Percentiles rank a stretch among this genome's conserved stretches.
Conservation (phyloP, 768 basidiomycete genomes). For the Sarcomyxa edulis region DNA sequence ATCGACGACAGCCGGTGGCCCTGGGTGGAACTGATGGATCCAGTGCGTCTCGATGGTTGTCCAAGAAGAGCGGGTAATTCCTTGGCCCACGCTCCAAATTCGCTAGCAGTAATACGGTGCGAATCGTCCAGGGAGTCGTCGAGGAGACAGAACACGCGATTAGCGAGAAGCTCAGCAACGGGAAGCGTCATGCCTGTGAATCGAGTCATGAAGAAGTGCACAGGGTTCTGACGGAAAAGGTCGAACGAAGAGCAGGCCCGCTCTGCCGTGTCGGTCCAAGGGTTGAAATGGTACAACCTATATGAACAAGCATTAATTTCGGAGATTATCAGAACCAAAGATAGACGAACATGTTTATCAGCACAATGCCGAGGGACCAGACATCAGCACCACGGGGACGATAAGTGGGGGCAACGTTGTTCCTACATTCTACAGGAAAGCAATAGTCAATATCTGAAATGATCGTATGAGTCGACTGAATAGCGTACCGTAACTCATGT, state of each 20-base stretch:
- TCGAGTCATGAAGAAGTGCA: slow-evolving; percentile 82
- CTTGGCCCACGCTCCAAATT: slow-evolving; percentile 84
- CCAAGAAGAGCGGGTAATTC: slow-evolving; percentile 73
- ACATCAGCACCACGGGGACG: slow-evolving; percentile 94
- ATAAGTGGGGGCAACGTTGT: slow-evolving; percentile 94
- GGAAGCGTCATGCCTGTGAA: slow-evolving; percentile 85
- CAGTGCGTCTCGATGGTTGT: slow-evolving; percentile 39
- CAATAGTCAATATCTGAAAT: slow-evolving; percentile 9
- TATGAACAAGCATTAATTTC: slow-evolving; percentile 3
- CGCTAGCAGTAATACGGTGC: slow-evolving; percentile 68
- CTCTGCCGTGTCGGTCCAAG: slow-evolving; percentile 92
- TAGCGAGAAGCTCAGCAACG: slow-evolving; percentile 85
- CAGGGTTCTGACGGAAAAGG: slow-evolving; percentile 70
- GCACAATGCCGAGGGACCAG: slow-evolving; percentile 97
- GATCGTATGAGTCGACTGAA: slow-evolving; percentile 3
- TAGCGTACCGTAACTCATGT: slow-evolving; percentile 91
- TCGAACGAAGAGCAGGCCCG: slow-evolving; percentile 80
- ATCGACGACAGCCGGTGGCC: slow-evolving; percentile 61
- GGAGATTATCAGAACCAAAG: neutral
- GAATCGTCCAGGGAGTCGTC: slow-evolving; percentile 60
- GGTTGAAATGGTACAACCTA: slow-evolving; percentile 96
- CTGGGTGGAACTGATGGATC: slow-evolving; percentile 56
- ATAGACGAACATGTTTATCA: slow-evolving; percentile 91
- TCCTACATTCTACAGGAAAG: slow-evolving; percentile 77
- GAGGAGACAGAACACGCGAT: slow-evolving; percentile 78